Evolutionary conservation across 2,329 filamentous ascomycete genomes (phyloP).

Genomic region (Fusarium sp.): DNA sequence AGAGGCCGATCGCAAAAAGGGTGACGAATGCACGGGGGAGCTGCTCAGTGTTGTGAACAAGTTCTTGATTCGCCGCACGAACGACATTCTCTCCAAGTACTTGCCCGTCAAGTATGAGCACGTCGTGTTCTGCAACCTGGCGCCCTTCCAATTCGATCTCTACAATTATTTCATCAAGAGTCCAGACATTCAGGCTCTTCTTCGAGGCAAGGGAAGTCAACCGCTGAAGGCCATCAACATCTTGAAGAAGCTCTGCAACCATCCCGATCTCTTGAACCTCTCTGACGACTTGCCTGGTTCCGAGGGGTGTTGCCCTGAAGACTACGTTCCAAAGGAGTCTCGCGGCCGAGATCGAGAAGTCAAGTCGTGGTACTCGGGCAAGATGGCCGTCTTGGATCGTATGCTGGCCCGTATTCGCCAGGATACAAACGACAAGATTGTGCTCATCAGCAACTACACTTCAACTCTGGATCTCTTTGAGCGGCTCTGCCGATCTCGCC

Average conservation of each 20-base stretch:
- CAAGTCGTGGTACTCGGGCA: conserved; percentile 96
- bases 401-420: conserved; percentile 96
- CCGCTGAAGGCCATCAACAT: conserved; percentile 96
- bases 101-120: conserved; percentile 98
- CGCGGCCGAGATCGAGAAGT: conserved; percentile 91
- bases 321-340: conserved; percentile 88
- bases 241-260: conserved; percentile 98
- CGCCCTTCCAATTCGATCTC: conserved; percentile 89
- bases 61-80: conserved; percentile 97
- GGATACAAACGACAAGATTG: conserved; percentile 99
- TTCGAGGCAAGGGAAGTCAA: conserved; percentile 94
- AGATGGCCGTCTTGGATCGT: conserved; percentile 97
- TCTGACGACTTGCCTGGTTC: conserved; percentile 87
- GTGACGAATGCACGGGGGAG: conserved; percentile 84
- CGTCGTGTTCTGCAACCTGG: conserved; percentile 96
- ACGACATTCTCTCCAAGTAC: conserved; percentile 98
- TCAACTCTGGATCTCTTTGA: conserved; percentile 96
- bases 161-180: conserved; percentile 99
- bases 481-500: conserved; percentile 83
- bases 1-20: conserved; percentile 82
- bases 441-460: conserved; percentile 98
- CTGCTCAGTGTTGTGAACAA: conserved; percentile 91
- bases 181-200: conserved; percentile 90
- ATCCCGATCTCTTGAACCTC: conserved; percentile 90
- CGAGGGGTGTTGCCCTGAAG: conserved; percentile 82